Conservation (phyloP, 768 basidiomycete genomes). For the Lanmaoa pseudosensibilis region DNA sequence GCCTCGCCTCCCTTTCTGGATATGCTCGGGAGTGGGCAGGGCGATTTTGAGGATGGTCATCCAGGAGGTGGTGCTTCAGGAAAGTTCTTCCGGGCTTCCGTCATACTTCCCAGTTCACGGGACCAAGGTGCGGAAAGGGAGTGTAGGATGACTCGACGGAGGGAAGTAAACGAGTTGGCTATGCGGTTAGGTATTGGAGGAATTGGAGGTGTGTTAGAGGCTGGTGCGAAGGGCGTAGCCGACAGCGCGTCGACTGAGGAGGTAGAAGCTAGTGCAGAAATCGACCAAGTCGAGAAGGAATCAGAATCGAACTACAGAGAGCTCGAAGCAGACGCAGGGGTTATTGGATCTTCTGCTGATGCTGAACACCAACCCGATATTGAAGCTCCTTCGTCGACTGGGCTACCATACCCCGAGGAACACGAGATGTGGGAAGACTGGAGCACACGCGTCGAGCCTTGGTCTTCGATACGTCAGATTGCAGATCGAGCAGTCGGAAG, state of each 20-base stretch:
- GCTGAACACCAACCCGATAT: conserved; percentile 2
- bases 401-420: conserved; percentile 18
- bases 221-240: background rate
- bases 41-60: conserved; percentile 18
- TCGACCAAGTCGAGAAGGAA: conserved; percentile 4
- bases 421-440: conserved; percentile 58
- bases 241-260: background rate
- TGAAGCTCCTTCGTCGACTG: conserved; percentile 1
- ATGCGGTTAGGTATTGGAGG: conserved; percentile 83
- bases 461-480: conserved; percentile 68
- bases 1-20: conserved; percentile 24
- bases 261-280: conserved; percentile 3
- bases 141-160: conserved; percentile 59
- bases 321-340: conserved; percentile 18
- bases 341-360: conserved; percentile 18
- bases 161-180: conserved; percentile 77
- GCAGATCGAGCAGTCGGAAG: conserved; percentile 76
- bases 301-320: conserved; percentile 11
- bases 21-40: conserved; percentile 22
- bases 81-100: conserved; percentile 65
- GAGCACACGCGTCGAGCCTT: conserved; percentile 67
- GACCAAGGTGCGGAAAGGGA: conserved; percentile 53
- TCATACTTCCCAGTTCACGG: conserved; percentile 64
- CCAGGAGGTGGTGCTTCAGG: conserved; percentile 17
- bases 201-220: conserved; percentile 65